Base-by-base conservation (phyloP, 768 basidiomycete species). In the Clathrus columnatus region DNA sequence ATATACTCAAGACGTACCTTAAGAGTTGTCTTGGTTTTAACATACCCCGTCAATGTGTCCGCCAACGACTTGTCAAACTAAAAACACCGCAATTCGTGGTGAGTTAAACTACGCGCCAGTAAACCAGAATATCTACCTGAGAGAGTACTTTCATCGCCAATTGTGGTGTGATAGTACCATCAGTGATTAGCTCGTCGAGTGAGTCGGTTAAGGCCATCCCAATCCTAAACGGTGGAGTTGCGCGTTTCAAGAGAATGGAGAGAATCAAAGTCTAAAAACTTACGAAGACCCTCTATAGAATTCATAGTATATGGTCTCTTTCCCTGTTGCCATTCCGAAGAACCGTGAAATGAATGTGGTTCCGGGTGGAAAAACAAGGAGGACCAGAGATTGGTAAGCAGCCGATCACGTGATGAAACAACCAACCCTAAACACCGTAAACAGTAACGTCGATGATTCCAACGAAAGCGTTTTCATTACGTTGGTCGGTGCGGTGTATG, bases 151-250 rank as follows among this genome's bases (percentile, higher is more conserved):
- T 91, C 86, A 97, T 91, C n/a, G 95, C 96, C 62, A 98, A 70
- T 72, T 98, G 95, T 14, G 95, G 95, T 18, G 93, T 95, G 64
- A 99, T 99, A 49, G 90, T 84, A 1, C 95, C 95, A 65, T 87
- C 88, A 46, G 93, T 95, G 64, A 99, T 97, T 61, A 99, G 81
- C 72, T 98, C 95, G 73, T 99, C 96, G 63, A 99, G 82, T 61
- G 95, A 93, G 75, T 99, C 96, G 11, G 94, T 95, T 50, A 99
- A 78, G 51, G 95, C 92, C 80, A 93, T 91, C 50, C 96, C 96
- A 69, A 98, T 91, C 61, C 96, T 98, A 67, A 7, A 17, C 56
- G 36, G 10, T 4, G n/a, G n/a, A 11, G n/a, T 14, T 14, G 36
- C 7, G 30, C n/a, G n/a, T 16, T n/a, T n/a, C n/a, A n/a, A 32